A percentile compares a stretch with the other conserved stretches of the same genome.
Conservation (phyloP, 495 filamentous ascomycete genomes). For the Penicillium nucicola region DNA sequence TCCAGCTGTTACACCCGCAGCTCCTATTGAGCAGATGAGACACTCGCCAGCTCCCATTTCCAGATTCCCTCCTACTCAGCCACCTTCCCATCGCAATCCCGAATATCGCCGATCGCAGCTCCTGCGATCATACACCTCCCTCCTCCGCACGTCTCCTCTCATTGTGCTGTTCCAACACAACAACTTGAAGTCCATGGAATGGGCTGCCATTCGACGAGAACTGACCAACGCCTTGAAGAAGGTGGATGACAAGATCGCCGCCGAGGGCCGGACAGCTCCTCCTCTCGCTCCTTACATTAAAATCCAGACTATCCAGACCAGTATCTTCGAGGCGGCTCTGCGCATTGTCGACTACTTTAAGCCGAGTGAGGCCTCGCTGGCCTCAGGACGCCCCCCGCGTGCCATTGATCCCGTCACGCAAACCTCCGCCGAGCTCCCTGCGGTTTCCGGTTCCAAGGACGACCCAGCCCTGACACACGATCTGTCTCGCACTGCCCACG, state of each 20-base stretch:
- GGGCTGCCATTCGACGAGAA: slow-evolving; percentile 83
- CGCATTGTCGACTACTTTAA: slow-evolving; percentile 84
- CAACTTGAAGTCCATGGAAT: slow-evolving; percentile 85
- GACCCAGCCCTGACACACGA: slow-evolving; percentile 65
- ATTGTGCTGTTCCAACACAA: slow-evolving; percentile 96
- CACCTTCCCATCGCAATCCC: slow-evolving; percentile 81
- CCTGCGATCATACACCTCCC: slow-evolving; percentile 86
- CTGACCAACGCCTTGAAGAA: slow-evolving; percentile 64
- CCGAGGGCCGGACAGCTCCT: slow-evolving; percentile 40
- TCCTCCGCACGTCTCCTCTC: slow-evolving; percentile 83
- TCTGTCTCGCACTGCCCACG: slow-evolving; percentile 67
- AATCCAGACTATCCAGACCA: slow-evolving; percentile 79
- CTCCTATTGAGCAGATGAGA: slow-evolving; percentile 50
- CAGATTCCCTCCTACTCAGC: slow-evolving; percentile 67
- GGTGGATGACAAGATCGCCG: slow-evolving; percentile 55
- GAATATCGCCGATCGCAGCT: slow-evolving; percentile 93
- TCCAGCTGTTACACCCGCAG: slow-evolving; percentile 46
- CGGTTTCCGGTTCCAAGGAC: slow-evolving; percentile 28
- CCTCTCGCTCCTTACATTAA: slow-evolving; percentile 57
- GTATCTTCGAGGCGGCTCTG: slow-evolving; percentile 81
- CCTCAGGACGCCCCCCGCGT: slow-evolving; percentile 25
- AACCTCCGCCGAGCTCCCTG: slow-evolving; percentile 37
- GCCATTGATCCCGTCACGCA: slow-evolving; percentile 43
- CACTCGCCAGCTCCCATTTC: slow-evolving; percentile 51
- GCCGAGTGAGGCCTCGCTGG: slow-evolving; percentile 41